Evolutionary conservation across 2,329 filamentous ascomycete species (phyloP), one percentile per base, ranked within the genome.

Genomic region (Cadophora sp.): DNA sequence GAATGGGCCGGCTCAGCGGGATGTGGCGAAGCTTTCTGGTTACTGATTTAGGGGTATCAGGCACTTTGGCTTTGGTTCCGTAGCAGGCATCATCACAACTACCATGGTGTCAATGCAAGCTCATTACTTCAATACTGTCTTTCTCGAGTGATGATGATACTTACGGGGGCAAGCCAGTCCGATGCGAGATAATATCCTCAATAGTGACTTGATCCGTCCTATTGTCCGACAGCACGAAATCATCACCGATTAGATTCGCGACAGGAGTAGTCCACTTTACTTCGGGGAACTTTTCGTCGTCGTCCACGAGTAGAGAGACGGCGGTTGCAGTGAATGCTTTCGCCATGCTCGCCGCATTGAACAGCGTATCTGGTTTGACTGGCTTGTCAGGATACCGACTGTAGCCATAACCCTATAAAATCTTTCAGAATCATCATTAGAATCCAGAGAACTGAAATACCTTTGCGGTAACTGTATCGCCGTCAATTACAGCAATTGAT

Each of bases 301-400:
- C 79, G 24, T 81, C 80, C 4, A 86, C 78, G 12, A 88, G 80
- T 6, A 86, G 74, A 2, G 83, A 81, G 1, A 89, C 74, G 0
- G 81, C 79, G 1, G 84, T 84, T 1, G 83, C 81, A 0, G 82
- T 83, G 53, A 86, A 81, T 2, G 84, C 83, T 72, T 89, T 89
- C 16, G 85, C 86, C 4, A 82, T 86, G 51, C 85, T 87, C 1
- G 81, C 87, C 1, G 80, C 81, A 69, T 84, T 85, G 77, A 85
- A 88, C 1, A 88, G 77, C 0, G 85, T 87, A 24, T 83, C 77
- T 3, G 81, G 74, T 0, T 78, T 82, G 11, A 81, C 80, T 0
- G 77, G 75, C 0, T 77, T 79, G 4, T 77, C 77, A 2, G 80
- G 75, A 3, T 80, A 73, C n/a, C 68, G 68, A 64, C 78, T 71